phyloP scores from a whole-genome alignment of 495 filamentous ascomycete species.

The Acidiella bohemica region DNA sequence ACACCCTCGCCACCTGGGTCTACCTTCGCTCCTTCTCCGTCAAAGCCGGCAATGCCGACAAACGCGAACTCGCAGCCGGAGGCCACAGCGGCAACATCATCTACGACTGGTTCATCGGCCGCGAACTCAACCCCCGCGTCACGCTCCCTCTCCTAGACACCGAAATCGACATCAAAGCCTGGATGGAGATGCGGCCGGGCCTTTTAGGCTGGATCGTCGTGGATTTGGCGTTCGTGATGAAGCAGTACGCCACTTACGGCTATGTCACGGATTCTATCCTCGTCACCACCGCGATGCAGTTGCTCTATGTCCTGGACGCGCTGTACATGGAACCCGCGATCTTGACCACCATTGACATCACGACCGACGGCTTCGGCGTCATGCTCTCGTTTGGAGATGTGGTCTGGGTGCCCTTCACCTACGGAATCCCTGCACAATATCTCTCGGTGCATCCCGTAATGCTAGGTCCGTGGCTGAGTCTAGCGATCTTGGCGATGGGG shows the following conservation, averaged over 20 bases:
- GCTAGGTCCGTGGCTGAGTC: constrained; percentile 52
- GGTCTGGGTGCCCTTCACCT: constrained; percentile 85
- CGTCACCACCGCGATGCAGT: constrained; percentile 65
- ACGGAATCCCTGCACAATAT: constrained; percentile 78
- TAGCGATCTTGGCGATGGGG: constrained; percentile 50
- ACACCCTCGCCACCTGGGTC: constrained; percentile 53
- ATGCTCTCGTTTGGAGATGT: constrained; percentile 96
- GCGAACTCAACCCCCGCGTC: constrained; percentile 87
- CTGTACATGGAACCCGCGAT: constrained; percentile 86
- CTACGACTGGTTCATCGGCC: constrained; percentile 96
- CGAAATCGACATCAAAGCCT: constrained; percentile 84
- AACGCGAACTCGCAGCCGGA: constrained; percentile 67
- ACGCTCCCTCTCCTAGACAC: constrained; percentile 61
- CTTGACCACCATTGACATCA: constrained; percentile 93
- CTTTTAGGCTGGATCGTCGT: constrained; percentile 81
- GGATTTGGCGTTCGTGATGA: constrained; percentile 71
- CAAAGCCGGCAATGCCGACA: constrained; percentile 50
- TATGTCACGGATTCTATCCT: constrained; percentile 79
- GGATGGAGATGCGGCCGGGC: constrained; percentile 80
- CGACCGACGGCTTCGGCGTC: constrained; percentile 85
- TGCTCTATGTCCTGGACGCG: constrained; percentile 71
- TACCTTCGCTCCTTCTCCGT: constrained; percentile 73
- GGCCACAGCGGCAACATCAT: constrained; percentile 73
- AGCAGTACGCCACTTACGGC: constrained; percentile 74
- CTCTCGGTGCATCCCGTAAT: constrained; percentile 67